Evolutionary conservation across 495 filamentous ascomycete genomes (phyloP), one percentile per base, ranked within the genome.

Genomic region (Sabuloglossum arenarium): DNA sequence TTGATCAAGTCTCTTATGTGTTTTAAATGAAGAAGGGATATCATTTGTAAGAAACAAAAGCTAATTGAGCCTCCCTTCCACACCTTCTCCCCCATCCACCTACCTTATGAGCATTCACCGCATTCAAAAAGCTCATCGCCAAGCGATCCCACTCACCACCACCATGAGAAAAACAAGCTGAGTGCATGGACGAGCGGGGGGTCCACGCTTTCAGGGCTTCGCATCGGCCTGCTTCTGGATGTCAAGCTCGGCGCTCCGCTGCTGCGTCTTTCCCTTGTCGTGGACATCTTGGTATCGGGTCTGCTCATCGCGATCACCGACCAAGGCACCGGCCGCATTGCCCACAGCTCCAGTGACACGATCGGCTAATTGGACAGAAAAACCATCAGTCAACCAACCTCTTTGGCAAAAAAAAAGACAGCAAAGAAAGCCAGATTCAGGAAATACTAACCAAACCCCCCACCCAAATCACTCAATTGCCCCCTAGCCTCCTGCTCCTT

Each of bases 191-290:
- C n/a, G n/a, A n/a, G n/a, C n/a, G n/a, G n/a, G n/a, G n/a, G n/a
- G n/a, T n/a, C n/a, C n/a, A n/a, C n/a, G n/a, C n/a, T n/a, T n/a
- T n/a, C n/a, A n/a, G n/a, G n/a, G n/a, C 11, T 32, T 5, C 30
- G 30, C 30, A 5, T 11, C 30, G 11, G 54, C 66, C 70, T 83
- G 75, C 77, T 86, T 88, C 61, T 79, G 67, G 56, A 95, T 78
- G 65, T 94, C 89, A 25, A 71, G 68, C 77, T 95, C 89, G 11
- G 81, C 89, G 54, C 89, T 82, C 12, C 89, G 74, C 73, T 94
- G 83, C 64, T 76, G 72, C 25, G 84, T 88, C 78, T 95, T 96
- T 32, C 89, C 90, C 61, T 75, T 68, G 64, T 93, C 89, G 61
- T 94, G 90, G 65, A 82, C 72, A 47, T 76, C 63, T 67, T 80